These are phyloP conservation scores for Chlorella sp. DNA, from an alignment of 139 green algal species.

Conservation along the genomic window DNA sequence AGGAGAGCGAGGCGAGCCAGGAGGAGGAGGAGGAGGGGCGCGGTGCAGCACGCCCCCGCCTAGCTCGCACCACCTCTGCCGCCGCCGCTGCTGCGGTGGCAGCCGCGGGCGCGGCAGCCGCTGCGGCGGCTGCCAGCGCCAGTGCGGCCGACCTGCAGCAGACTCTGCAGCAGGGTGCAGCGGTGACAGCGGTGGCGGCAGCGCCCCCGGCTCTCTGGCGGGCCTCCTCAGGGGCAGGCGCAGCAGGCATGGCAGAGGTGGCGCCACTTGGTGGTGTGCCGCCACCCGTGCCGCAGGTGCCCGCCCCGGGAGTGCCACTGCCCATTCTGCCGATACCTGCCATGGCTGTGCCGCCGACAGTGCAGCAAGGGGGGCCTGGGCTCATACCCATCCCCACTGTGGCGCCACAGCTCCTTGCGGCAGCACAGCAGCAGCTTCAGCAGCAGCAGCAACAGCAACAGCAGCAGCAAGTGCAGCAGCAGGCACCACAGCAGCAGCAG, in stretches of 20 bases:
- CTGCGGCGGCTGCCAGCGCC: too few relatives aligned
- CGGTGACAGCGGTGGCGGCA: too few relatives aligned
- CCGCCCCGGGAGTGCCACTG: background rate
- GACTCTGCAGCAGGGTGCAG: too few relatives aligned
- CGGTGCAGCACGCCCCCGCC: too few relatives aligned
- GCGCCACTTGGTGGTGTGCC: background rate
- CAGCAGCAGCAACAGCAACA: background rate
- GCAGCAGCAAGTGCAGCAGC: background rate
- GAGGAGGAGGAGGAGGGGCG: constrained; percentile 1
- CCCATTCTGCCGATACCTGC: background rate
- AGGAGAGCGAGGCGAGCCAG: background rate
- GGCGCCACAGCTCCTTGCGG: background rate
- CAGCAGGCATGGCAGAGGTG: too few relatives aligned
- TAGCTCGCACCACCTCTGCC: too few relatives aligned
- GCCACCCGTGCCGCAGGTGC: background rate
- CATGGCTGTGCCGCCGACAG: background rate
- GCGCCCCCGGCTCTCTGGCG: too few relatives aligned
- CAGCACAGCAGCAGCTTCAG: background rate
- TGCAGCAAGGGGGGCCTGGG: background rate
- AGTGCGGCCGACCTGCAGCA: too few relatives aligned
- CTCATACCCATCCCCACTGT: background rate
- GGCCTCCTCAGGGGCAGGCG: too few relatives aligned
- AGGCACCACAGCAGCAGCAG: background rate
- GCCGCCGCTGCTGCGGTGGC: too few relatives aligned
- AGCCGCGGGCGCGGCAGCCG: too few relatives aligned